Evolutionary conservation across 805 yeast genomes (phyloP), one percentile per base, ranked within the genome.

Genomic region (Starmerella lactis-condensi): DNA sequence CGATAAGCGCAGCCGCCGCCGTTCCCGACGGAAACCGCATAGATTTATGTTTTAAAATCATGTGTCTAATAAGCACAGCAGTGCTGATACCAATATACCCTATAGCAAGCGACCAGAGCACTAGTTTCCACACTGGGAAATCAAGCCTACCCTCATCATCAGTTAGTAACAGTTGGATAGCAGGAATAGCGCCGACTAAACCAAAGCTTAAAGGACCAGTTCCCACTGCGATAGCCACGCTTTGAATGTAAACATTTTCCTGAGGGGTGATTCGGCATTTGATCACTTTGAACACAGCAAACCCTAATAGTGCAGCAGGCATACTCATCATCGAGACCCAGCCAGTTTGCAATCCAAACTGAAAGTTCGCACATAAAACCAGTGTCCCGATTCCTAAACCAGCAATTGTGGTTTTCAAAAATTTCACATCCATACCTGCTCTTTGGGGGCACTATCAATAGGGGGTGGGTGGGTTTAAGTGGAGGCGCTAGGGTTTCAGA

Each of bases 251-350:
- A 4, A 85, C 96, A 46, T 82, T 85, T 48, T 89, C 96, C n/a
- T 79, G 93, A 40, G 81, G 94, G 0, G 89, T 68, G 15, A 50
- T 40, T 19, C 40, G 38, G 10, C 30, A 30, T 16, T 61, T 59
- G 2, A 74, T 44, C 4, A 69, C 56, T 43, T 72, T 78, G 59
- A 83, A 85, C 13, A 76, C 58, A 1, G 94, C 75, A 51, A 71
- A 83, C 0, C 92, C 94, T 17, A 85, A 54, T 31, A 85, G 54
- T 0, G 96, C 94, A 4, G 93, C 75, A 0, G 98, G 96, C 33
- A 85, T 59, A 15, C 93, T 77, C 98, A 85, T 89, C 98, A 85
- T 85, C 8, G 94, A 81, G 5, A 89, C 94, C 98, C 98, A 85
- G 2, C 98, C 98, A 0, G 95, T 85, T 50, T 85, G 98, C 14